Evolutionary conservation across 2,329 filamentous ascomycete genomes (phyloP).

Genomic region (Aschersonia sp.): DNA sequence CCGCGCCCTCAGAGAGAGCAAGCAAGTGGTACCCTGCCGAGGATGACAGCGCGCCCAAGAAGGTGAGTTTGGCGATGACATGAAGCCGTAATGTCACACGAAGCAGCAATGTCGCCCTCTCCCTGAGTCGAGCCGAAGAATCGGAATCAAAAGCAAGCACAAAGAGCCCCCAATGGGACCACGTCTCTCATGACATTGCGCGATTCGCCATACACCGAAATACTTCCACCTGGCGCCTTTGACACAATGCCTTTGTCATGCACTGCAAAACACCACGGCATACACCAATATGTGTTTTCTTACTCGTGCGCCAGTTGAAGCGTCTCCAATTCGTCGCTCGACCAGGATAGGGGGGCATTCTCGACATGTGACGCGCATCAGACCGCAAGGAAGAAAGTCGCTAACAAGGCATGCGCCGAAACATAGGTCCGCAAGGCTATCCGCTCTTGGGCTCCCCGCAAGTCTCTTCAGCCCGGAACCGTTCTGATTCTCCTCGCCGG

Average conservation of each 20-base stretch:
- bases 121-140: too few relatives aligned
- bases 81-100: not conserved
- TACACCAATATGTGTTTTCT: too few relatives aligned
- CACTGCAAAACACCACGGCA: too few relatives aligned
- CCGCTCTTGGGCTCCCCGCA: conserved; percentile 74
- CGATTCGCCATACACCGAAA: too few relatives aligned
- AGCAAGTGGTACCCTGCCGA: conserved; percentile 98
- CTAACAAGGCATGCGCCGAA: conserved; percentile 11
- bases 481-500: conserved; percentile 98
- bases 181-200: too few relatives aligned
- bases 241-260: too few relatives aligned
- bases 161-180: too few relatives aligned
- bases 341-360: too few relatives aligned
- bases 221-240: too few relatives aligned
- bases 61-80: conserved; percentile 54
- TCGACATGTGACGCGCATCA: not conserved
- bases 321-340: too few relatives aligned
- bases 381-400: not conserved
- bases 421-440: conserved; percentile 83
- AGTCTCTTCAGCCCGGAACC: conserved; percentile 83
- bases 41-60: conserved; percentile 77
- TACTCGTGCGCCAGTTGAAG: too few relatives aligned
- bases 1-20: conserved; percentile 77
- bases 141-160: too few relatives aligned
- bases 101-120: not conserved